A percentile compares a stretch with the other conserved stretches of the same genome.
phyloP scores from a whole-genome alignment of 139 green algal species.

The Penium margaritaceum region DNA sequence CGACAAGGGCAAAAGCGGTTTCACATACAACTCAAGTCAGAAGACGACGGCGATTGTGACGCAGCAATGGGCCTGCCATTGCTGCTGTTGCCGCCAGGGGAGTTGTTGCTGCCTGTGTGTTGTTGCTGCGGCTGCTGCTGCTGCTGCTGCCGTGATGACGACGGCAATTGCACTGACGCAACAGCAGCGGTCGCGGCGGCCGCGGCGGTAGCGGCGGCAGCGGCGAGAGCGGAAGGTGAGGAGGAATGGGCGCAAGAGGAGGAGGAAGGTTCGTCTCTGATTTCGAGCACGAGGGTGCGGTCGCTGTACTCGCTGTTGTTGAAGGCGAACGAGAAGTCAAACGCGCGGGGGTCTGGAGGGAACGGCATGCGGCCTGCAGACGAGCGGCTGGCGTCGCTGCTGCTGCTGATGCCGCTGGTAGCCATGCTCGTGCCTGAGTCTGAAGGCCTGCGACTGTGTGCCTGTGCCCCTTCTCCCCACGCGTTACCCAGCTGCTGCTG shows the following conservation, averaged over 20 bases:
- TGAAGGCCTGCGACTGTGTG: too few relatives aligned
- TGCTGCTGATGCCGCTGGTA: too few relatives aligned
- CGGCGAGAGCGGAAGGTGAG: not conserved
- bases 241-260: not conserved
- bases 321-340: constrained; percentile 1
- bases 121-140: not conserved
- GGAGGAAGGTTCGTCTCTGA: not conserved
- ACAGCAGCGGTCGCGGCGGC: not conserved
- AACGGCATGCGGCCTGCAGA: too few relatives aligned
- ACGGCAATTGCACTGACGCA: not conserved
- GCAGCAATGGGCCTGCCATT: too few relatives aligned
- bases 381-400: too few relatives aligned
- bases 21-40: too few relatives aligned
- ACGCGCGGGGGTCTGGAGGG: not conserved
- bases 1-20: too few relatives aligned
- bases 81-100: not conserved
- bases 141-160: not conserved
- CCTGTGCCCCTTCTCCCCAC: too few relatives aligned
- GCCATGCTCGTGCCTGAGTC: too few relatives aligned
- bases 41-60: too few relatives aligned
- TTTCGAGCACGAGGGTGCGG: not conserved
- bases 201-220: not conserved
- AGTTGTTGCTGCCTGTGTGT: not conserved
- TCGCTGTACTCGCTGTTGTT: constrained; percentile 1
- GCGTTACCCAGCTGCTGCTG: too few relatives aligned